Base-by-base conservation (phyloP, 208 protist genomes). In the Trypanosoma scelopori region DNA sequence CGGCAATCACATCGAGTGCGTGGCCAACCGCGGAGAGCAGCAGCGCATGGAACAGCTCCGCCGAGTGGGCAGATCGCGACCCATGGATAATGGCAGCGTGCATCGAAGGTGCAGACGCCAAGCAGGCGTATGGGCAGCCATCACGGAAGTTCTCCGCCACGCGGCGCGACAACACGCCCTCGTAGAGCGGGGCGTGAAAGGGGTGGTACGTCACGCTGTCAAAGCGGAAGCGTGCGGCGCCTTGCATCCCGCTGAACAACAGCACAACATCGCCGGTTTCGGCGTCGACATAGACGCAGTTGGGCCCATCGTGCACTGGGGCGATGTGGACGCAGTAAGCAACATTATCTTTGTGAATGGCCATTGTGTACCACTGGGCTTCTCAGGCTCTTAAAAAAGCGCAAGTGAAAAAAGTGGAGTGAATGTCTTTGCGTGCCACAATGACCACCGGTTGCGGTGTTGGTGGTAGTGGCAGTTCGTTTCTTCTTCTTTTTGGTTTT, bases 121-220 rank as follows among this genome's bases (percentile, higher is more conserved):
- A 18, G 53, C n/a, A 48, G 35, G 28, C 25, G 22, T 50, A 50
- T 13, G 52, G n/a, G 23, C 42, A 50, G 4, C 53, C 64, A 2
- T 13, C 18, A 28, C 55, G 28, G 23, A 69, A 69, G 32, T 37
- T 59, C 41, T 69, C 64, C 30, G 55, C 28, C 45, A 69, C 52
- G 13, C 55, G 46, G 11, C 46, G 64, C 32, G 53, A 39, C 43
- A 72, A 20, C 23, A 55, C 49, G 23, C 56, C 22, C 58, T 72
- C 58, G 37, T 61, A 72, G 6, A 58, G 5, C 20, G 56, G 60
- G 25, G 45, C 25, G 39, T 72, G 57, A 42, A 72, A 60, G 22
- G 66, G 66, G 49, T 72, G 49, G 56, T 66, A 72, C 30, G 66
- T 65, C 43, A 72, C 66, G 28, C 39, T 72, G 56, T 65, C 59